A percentile compares a stretch with the other conserved stretches of the same genome.
phyloP scores from a whole-genome alignment of 2,329 filamentous ascomycete genomes.

The Penicillium vulpinum region DNA sequence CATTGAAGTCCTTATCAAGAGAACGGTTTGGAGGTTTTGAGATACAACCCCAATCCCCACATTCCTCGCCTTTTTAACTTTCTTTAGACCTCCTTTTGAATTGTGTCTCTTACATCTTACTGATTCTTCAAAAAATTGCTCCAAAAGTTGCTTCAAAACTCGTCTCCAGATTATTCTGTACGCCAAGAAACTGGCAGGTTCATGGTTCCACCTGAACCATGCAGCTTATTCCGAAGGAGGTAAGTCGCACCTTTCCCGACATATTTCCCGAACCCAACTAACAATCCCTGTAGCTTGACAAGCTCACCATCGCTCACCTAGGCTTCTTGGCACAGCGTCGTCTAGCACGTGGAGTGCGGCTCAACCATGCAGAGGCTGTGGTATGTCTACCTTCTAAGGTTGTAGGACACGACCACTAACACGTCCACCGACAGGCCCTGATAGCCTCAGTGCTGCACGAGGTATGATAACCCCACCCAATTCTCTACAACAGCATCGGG shows the following conservation, averaged over 20 bases:
- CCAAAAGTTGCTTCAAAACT: not conserved
- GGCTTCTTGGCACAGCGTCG: slow-evolving; percentile 84
- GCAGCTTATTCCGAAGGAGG: slow-evolving; percentile 51
- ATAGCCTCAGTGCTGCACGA: slow-evolving; percentile 91
- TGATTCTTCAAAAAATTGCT: not conserved
- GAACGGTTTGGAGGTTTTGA: slow-evolving; percentile 9
- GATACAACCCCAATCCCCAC: slow-evolving; percentile 21
- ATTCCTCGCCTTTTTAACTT: slow-evolving; percentile 10
- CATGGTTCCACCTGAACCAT: slow-evolving; percentile 33
- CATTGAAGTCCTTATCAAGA: slow-evolving; percentile 19
- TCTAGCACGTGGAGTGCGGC: slow-evolving; percentile 79
- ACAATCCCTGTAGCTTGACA: slow-evolving; percentile 70
- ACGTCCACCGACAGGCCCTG: slow-evolving; percentile 30
- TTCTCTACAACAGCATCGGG: not conserved
- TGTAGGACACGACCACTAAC: not conserved
- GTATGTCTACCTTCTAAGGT: slow-evolving; percentile 48
- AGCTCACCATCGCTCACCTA: slow-evolving; percentile 88
- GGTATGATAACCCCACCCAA: slow-evolving; percentile 42
- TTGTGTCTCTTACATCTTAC: not conserved
- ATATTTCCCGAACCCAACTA: slow-evolving; percentile 6
- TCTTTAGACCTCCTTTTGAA: not conserved
- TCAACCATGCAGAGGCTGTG: slow-evolving; percentile 88
- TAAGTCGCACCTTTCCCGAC: slow-evolving; percentile 21
- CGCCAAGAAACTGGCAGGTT: slow-evolving; percentile 20
- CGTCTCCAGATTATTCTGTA: not conserved